Evolutionary conservation across 768 basidiomycete genomes (phyloP), one percentile per base, ranked within the genome.

Genomic region (Rubroboletus satanas): DNA sequence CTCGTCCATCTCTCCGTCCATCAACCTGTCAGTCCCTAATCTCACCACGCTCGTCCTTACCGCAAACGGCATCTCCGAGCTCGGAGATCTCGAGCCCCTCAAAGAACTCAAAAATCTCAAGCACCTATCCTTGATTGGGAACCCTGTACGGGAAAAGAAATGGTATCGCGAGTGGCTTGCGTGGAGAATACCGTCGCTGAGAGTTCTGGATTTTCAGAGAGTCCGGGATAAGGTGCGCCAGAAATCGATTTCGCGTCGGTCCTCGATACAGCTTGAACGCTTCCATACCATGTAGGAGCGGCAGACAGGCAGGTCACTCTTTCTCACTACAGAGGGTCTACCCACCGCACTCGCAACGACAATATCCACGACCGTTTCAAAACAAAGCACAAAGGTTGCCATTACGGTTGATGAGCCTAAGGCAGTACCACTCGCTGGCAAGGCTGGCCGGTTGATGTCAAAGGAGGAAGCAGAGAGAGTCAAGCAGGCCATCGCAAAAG

Each of bases 161-260:
- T 91, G 88, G 84, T 96, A 95, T 78, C 89, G 92, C 77, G 90
- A 93, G 77, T 96, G 93, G 93, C 83, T 94, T 78, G 84, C 90
- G 64, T 93, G 84, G 83, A 84, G 86, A 76, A 79, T 93, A 78
- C 84, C 87, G 72, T 80, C 82, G 68, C 81, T 96, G 68, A 85
- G 93, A 81, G 89, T 93, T 75, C 79, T 96, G 69, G 93, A 96
- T 82, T 96, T 91, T 75, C 89, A 93, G 80, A 85, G 93, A 75
- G 90, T 96, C 66, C 85, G 88, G 71, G 92, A 94, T 73, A 93
- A 93, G 84, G 93, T 93, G 77, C 78, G 86, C 76, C 73, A 71
- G 74, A 71, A 71, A 66, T 67, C 50, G 42, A 53, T 57, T 57
- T 61, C 55, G 51, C 46, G 51, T 48, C 58, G 38, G 31, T 51